Percentiles rank a stretch among this genome's conserved stretches.
Evolutionary conservation across 2,329 filamentous ascomycete genomes (phyloP).

Genomic region (Emergomyces orientalis): DNA sequence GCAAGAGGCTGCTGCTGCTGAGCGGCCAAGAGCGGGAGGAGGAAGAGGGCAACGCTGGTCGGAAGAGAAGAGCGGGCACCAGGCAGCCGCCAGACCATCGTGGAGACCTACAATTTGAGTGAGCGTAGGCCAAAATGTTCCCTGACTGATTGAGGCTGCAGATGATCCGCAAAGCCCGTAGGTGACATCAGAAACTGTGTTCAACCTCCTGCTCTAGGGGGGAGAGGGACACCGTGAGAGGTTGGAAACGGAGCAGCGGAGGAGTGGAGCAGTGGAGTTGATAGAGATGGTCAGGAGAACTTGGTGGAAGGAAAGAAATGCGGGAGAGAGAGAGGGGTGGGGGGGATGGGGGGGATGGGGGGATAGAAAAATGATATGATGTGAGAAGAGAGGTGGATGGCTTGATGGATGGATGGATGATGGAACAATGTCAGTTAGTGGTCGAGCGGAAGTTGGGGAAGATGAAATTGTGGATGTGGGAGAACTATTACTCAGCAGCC

Average conservation of each 20-base stretch:
- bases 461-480: not conserved
- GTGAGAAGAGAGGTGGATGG: not conserved
- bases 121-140: not conserved
- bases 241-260: no score
- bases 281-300: not conserved
- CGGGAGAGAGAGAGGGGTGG: not conserved
- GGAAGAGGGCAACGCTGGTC: conserved; percentile 49
- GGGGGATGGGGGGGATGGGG: not conserved
- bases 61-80: conserved; percentile 47
- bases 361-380: no score
- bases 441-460: not conserved
- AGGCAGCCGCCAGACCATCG: conserved; percentile 57
- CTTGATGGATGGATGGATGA: not conserved
- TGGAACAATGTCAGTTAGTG: not conserved
- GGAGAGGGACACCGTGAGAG: not conserved
- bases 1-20: conserved; percentile 50
- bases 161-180: not conserved
- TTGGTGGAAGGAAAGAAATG: not conserved
- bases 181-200: conserved; percentile 2
- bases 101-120: conserved; percentile 28
- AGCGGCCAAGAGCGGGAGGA: conserved; percentile 53
- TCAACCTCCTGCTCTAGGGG: not conserved
- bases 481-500: not conserved
- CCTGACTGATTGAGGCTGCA: not conserved
- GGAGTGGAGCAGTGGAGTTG: not conserved